These are phyloP conservation scores for Posidonia oceanica DNA, from an alignment of 116 monocot species.

Conservation along the genomic window DNA sequence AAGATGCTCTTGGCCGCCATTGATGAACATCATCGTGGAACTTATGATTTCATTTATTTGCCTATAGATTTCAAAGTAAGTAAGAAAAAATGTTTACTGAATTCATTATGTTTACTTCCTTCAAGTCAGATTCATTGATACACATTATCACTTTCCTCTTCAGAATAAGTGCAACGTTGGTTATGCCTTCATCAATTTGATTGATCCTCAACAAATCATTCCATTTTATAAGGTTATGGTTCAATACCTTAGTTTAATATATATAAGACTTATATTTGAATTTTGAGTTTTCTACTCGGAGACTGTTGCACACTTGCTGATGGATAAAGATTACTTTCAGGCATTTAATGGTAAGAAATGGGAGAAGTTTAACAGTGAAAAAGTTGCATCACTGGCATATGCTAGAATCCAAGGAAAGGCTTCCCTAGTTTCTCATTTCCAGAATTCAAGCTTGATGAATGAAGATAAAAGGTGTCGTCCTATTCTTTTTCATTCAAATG, in stretches of 20 bases:
- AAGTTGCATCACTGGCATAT: constrained; percentile 87
- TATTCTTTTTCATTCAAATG: constrained; percentile 81
- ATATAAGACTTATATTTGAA: background rate
- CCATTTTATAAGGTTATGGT: constrained; percentile 82
- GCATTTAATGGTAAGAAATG: constrained; percentile 92
- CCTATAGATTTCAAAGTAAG: constrained; percentile 14
- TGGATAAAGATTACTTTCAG: constrained; percentile 11
- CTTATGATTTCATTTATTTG: constrained; percentile 11
- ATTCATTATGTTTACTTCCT: background rate
- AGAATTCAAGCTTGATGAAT: constrained; percentile 95
- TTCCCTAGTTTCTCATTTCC: constrained; percentile 85
- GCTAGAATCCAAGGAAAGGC: constrained; percentile 91
- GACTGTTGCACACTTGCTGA: background rate
- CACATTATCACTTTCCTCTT: background rate
- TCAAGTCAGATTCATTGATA: background rate
- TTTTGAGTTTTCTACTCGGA: background rate
- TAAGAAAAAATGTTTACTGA: background rate
- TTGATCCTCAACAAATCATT: constrained; percentile 75
- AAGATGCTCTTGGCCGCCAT: constrained; percentile 98
- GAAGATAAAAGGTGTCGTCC: constrained; percentile 94
- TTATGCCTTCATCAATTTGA: constrained; percentile 97
- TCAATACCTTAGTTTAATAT: background rate
- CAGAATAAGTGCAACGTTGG: constrained; percentile 99
- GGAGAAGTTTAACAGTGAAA: constrained; percentile 98
- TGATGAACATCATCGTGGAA: constrained; percentile 82